Conservation (phyloP, 352 stramenopile species). For the Phytophthora hybrid region DNA sequence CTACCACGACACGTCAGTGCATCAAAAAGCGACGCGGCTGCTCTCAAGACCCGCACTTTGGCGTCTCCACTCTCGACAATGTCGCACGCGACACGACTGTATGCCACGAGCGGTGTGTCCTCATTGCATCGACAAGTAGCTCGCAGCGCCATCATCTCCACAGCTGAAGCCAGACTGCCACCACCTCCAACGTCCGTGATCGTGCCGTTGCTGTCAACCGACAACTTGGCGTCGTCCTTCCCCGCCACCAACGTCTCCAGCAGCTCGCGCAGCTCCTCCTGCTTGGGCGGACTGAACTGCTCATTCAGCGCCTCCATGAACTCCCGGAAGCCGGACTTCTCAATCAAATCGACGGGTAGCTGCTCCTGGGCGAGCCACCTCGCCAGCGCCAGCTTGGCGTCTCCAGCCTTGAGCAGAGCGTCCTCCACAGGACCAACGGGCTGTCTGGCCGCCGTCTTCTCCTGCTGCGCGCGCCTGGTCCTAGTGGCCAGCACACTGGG, state of each 20-base stretch:
- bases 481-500: conserved; percentile 17
- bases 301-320: conserved; percentile 52
- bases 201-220: background rate
- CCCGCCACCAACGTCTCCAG: conserved; percentile 29
- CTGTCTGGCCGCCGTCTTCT: conserved; percentile 23
- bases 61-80: conserved; percentile 30
- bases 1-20: conserved; percentile 42
- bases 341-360: conserved; percentile 50
- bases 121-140: conserved; percentile 46
- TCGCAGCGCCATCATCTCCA: conserved; percentile 45
- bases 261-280: conserved; percentile 39
- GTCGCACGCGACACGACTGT: conserved; percentile 40
- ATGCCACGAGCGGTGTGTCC: conserved; percentile 40
- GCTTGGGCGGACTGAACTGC: conserved; percentile 39
- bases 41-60: conserved; percentile 48
- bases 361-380: conserved; percentile 58
- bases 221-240: conserved; percentile 19
- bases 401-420: conserved; percentile 23
- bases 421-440: conserved; percentile 16
- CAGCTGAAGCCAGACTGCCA: background rate
- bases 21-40: conserved; percentile 47
- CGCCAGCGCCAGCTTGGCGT: conserved; percentile 47
- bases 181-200: background rate
- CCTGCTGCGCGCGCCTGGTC: conserved; percentile 17
- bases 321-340: conserved; percentile 45